A percentile compares a stretch with the other conserved stretches of the same genome.
phyloP scores from a whole-genome alignment of 2,329 filamentous ascomycete species.

The Ascochyta rabiei region DNA sequence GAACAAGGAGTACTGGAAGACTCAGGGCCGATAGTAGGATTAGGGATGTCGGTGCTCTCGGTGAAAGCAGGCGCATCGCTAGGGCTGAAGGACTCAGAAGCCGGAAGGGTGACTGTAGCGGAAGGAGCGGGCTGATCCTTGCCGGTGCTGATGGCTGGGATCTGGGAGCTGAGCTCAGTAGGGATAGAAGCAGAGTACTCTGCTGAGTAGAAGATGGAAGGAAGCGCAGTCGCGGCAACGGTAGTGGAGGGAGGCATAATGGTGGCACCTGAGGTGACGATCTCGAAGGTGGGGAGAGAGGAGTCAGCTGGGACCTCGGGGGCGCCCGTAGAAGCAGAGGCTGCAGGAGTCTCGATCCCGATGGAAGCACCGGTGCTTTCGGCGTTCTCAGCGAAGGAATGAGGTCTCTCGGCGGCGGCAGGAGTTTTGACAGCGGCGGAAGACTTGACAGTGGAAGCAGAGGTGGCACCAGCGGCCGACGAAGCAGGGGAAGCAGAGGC shows the following conservation, averaged over 20 bases:
- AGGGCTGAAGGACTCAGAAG: slow-evolving; percentile 22
- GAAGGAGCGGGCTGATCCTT: slow-evolving; percentile 22
- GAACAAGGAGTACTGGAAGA: slow-evolving; percentile 17
- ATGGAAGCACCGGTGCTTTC: slow-evolving; percentile 6
- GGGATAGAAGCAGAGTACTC: slow-evolving; percentile 1
- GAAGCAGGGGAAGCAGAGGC: slow-evolving; percentile 11
- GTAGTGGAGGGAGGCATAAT: slow-evolving; percentile 23
- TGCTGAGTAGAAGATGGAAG: neutral
- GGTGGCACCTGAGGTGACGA: slow-evolving; percentile 26
- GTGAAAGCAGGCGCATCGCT: slow-evolving; percentile 28
- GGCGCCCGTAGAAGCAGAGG: slow-evolving; percentile 3
- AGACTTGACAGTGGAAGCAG: slow-evolving; percentile 11
- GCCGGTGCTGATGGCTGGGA: slow-evolving; percentile 11
- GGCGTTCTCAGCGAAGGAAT: slow-evolving; percentile 6
- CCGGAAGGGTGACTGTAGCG: slow-evolving; percentile 20
- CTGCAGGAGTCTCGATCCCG: slow-evolving; percentile 2
- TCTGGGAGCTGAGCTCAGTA: slow-evolving; percentile 10
- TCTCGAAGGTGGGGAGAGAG: slow-evolving; percentile 23
- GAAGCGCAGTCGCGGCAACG: slow-evolving; percentile 2
- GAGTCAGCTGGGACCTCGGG: slow-evolving; percentile 16
- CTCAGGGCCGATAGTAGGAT: slow-evolving; percentile 17
- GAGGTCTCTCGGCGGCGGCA: slow-evolving; percentile 8
- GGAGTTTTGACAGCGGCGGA: slow-evolving; percentile 4
- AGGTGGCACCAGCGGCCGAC: slow-evolving; percentile 11
- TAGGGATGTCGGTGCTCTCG: slow-evolving; percentile 14